Evolutionary conservation across 2,329 filamentous ascomycete genomes (phyloP), one percentile per base, ranked within the genome.

Genomic region (Teratosphaeria zuluensis): DNA sequence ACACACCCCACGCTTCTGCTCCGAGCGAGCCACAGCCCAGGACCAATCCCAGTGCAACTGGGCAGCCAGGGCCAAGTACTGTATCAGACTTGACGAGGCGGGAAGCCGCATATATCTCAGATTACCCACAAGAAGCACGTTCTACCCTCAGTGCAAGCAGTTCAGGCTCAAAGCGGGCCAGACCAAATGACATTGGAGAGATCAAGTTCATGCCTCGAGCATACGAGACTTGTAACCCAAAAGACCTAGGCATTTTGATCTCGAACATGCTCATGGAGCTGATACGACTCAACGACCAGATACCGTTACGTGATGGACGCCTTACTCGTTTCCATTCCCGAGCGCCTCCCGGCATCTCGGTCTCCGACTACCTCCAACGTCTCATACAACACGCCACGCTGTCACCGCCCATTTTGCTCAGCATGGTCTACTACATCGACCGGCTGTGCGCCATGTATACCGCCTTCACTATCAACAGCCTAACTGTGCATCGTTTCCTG

Each of bases 361-460:
- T 99, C 33, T 81, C 87, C 62, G 94, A 99, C 72, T 99, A 99
- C 72, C 82, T 99, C 38, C 89, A 94, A 68, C 87, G 94, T 63
- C 80, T 99, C 59, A 94, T 95, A 28, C 90, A 91, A 60, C 94
- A 99, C 72, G 94, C 94, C 30, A 96, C 92, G 0, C 81, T 99
- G 2, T 91, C 90, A 6, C 92, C 94, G 12, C 92, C 94, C 0
- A 87, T 99, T 55, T 81, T 99, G n/a, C 83, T 99, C 38, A 94
- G 92, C 66, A 97, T 99, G 90, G 94, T 99, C 59, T 99, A 95
- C 72, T 99, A 97, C 70, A 97, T 99, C 68, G 94, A 99, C 75
- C 87, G 91, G 33, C 81, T 99, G 24, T 99, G 92, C 74, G 87
- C 89, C 11, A 80, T 95, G 60, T 99, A 96, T 72, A 88, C 90